Conservation (phyloP, 2,329 filamentous ascomycete genomes). For the Emergomyces africanus region DNA sequence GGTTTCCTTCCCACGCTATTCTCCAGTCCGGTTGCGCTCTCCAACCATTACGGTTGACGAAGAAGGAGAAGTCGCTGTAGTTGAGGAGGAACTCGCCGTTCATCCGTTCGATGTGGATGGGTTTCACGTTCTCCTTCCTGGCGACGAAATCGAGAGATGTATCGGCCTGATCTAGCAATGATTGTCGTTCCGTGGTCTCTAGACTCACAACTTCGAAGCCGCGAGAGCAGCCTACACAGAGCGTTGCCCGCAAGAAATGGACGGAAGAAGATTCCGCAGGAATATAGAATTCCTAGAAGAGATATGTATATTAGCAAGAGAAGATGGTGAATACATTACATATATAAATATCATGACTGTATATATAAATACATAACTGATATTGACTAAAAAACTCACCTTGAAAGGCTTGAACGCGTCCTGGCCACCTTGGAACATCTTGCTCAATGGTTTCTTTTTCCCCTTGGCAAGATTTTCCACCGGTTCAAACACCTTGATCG, state of each 20-base stretch:
- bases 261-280: conserved; percentile 97
- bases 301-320: background rate
- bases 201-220: conserved; percentile 96
- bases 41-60: conserved; percentile 98
- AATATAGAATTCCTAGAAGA: conserved; percentile 76
- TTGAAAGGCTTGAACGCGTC: conserved; percentile 95
- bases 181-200: conserved; percentile 96
- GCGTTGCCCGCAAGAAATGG: conserved; percentile 90
- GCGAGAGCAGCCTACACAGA: conserved; percentile 89
- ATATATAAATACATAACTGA: no score
- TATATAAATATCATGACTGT: no score
- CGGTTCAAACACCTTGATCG: conserved; percentile 98
- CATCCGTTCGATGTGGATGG: conserved; percentile 93
- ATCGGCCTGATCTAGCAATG: conserved; percentile 90
- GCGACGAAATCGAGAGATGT: conserved; percentile 96
- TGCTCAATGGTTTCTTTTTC: conserved; percentile 89
- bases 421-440: conserved; percentile 88
- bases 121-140: conserved; percentile 81
- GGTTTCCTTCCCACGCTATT: conserved; percentile 93
- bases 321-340: background rate
- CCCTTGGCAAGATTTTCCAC: conserved; percentile 89
- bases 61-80: conserved; percentile 98
- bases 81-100: conserved; percentile 96
- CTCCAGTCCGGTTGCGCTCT: conserved; percentile 90
- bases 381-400: conserved; percentile 22